Evolutionary conservation across 805 yeast genomes (phyloP), one percentile per base, ranked within the genome.

Genomic region (Wickerhamomyces subpelliculosus): DNA sequence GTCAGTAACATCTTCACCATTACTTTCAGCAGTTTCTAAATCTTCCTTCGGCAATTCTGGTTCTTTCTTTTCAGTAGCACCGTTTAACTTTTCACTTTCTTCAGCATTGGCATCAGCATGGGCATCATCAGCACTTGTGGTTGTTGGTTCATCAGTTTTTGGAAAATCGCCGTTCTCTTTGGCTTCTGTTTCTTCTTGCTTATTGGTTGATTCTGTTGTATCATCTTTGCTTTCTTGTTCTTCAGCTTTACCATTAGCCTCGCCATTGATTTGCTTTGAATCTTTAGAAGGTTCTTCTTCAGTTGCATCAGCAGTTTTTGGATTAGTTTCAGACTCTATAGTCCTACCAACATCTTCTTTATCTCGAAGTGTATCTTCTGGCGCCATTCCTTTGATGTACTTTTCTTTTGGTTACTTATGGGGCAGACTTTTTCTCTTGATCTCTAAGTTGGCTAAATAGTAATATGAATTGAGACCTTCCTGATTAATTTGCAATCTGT

Each of bases 1-100:
- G 22, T 35, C 33, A 3, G 38, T 43, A 30, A 41, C 43, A 34
- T 48, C 52, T 31, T 47, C 49, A 14, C 34, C 35, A n/a, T 29
- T 31, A 3, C 37, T 31, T 16, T 34, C 40, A 14, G 16, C 26
- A 6, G 21, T 27, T 8, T 20, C 36, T 27, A 11, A 13, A 27
- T 16, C 19, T 5, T 10, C 29, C 4, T 14, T 16, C 16, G 12
- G 16, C 14, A 16, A 13, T 25, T 13, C 16, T 25, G 27, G 16
- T n/a, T 25, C 27, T 13, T 10, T 5, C n/a, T 25, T 10, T 7
- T 10, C n/a, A 11, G 12, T 25, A n/a, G n/a, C n/a, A n/a, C n/a
- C n/a, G n/a, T 25, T 13, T 25, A 13, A 25, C 10, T 25, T 9
- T 25, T 13, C 27, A 25, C 6, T 6, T 25, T 25, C 27, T 6